Percentiles rank a stretch among this genome's conserved stretches.
Conservation (phyloP, 2,329 filamentous ascomycete genomes). For the Aspergillus jensenii region DNA sequence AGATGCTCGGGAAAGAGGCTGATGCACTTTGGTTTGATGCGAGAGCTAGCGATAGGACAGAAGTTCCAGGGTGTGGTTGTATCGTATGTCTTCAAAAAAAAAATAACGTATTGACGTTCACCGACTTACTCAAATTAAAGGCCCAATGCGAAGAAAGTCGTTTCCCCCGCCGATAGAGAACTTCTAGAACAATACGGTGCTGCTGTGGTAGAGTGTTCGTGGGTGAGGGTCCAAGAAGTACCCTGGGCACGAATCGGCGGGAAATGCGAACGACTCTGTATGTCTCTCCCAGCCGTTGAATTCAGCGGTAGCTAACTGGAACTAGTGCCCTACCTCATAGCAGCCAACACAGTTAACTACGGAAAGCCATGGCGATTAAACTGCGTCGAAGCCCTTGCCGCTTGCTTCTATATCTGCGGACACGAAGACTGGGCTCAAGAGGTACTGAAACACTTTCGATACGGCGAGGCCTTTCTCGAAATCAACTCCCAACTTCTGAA, state of each 20-base stretch:
- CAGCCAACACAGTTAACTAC: conserved; percentile 96
- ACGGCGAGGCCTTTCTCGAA: conserved; percentile 82
- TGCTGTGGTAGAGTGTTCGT: conserved; percentile 95
- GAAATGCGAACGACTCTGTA: conserved; percentile 77
- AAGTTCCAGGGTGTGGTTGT: conserved; percentile 91
- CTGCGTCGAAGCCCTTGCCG: conserved; percentile 91
- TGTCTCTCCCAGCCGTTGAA: conserved; percentile 14
- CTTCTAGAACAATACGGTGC: conserved; percentile 86
- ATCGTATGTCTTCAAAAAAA: conserved; percentile 51
- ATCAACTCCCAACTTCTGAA: conserved; percentile 84
- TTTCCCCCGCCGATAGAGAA: conserved; percentile 79
- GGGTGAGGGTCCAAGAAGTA: conserved; percentile 88
- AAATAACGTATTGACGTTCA: neutral
- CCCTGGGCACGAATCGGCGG: conserved; percentile 90
- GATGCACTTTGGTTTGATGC: conserved; percentile 90
- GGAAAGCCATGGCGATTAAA: conserved; percentile 93
- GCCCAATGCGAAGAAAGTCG: conserved; percentile 82
- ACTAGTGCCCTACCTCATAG: conserved; percentile 83
- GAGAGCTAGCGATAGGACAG: conserved; percentile 86
- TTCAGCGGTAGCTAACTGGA: neutral
- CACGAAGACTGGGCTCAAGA: conserved; percentile 87
- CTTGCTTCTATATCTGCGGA: conserved; percentile 90
- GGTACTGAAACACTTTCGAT: conserved; percentile 80
- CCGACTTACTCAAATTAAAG: conserved; percentile 24
- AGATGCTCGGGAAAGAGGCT: conserved; percentile 93